These are phyloP conservation scores for Rosa lucieae DNA, from an alignment of 306 rosid genomes.

Conservation along the genomic window DNA sequence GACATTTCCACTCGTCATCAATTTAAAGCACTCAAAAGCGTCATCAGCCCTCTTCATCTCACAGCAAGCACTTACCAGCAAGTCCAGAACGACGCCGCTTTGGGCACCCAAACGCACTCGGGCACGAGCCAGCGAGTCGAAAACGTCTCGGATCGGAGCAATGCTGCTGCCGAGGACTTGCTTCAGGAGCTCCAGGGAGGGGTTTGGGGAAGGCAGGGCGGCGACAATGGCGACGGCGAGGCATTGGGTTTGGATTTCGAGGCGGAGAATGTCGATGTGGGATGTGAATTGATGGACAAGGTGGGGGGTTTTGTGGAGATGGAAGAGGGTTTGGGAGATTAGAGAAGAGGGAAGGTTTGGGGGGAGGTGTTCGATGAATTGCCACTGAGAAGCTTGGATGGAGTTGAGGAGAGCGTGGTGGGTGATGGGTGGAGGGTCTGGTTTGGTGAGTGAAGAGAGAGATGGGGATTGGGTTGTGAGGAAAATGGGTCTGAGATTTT, in stretches of 20 bases:
- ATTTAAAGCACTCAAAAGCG: constrained; percentile 57
- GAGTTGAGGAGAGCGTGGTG: constrained; percentile 31
- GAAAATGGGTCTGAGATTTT: constrained; percentile 20
- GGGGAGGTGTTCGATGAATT: constrained; percentile 64
- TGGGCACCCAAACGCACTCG: constrained; percentile 32
- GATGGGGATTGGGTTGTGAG: constrained; percentile 1
- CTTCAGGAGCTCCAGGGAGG: constrained; percentile 45
- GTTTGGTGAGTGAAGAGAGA: constrained; percentile 28
- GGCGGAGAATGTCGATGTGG: constrained; percentile 35
- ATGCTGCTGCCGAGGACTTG: constrained; percentile 30
- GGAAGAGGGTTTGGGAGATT: constrained; percentile 43
- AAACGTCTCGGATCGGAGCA: constrained; percentile 27
- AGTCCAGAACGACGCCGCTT: constrained; percentile 43
- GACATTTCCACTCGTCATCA: constrained; percentile 50
- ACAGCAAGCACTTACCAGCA: constrained; percentile 55
- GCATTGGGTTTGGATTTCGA: constrained; percentile 45
- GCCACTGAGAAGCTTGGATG: constrained; percentile 75
- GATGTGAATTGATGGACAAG: constrained; percentile 45
- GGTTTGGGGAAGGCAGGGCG: constrained; percentile 57
- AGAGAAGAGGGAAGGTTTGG: constrained; percentile 48
- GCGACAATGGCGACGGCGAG: constrained; percentile 56
- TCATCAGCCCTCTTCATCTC: constrained; percentile 51
- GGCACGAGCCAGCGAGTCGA: constrained; percentile 37
- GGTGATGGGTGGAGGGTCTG: constrained; percentile 31
- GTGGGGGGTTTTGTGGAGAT: constrained; percentile 49